Base-by-base conservation (phyloP, 179 eudicot genomes). In the Sideroxylon spinosum region DNA sequence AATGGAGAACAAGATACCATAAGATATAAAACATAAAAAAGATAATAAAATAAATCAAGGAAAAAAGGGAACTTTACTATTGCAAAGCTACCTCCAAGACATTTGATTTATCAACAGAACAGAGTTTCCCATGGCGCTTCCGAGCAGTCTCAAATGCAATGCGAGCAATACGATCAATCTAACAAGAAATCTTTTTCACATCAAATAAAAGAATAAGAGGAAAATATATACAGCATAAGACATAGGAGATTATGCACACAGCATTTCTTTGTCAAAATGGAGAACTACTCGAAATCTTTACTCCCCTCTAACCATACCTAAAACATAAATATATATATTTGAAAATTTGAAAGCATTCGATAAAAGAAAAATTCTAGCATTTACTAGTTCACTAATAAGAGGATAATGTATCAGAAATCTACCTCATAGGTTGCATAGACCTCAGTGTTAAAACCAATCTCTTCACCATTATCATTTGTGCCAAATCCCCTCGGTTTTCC, bases 31-130 rank as follows among this genome's bases (percentile, higher is more conserved):
- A 64, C 20, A 20, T 28, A 5, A 67, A 57, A 64, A 16, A 65
- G 44, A 37, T 37, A 37, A 37, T 20, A 65, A 26, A 44, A 1
- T 19, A n/a, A 28, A 20, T 19, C 7, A 25, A 16, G 19, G 28
- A 11, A 26, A 5, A 25, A 7, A 17, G 7, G 32, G 26, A 66
- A 59, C 9, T 26, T n/a, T 25, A 67, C 7, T 2, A 11, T 26
- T 3, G 6, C 14, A n/a, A 56, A 65, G 70, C 73, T 87, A 95
- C 99, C 98, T 95, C 99, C 83, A 95, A 86, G 64, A 95, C 99
- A 82, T 95, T 95, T 78, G 99, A 98, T 88, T 95, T 95, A 80
- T 95, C 99, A 85, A 95, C 99, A 68, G 98, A 95, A 86, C 99
- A 95, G 68, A 95, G 95, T 86, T 92, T 93, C 71, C 97, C 90